Base-by-base conservation (phyloP, 2,329 filamentous ascomycete genomes). In the Hymenotorrendiella dingleyae region DNA sequence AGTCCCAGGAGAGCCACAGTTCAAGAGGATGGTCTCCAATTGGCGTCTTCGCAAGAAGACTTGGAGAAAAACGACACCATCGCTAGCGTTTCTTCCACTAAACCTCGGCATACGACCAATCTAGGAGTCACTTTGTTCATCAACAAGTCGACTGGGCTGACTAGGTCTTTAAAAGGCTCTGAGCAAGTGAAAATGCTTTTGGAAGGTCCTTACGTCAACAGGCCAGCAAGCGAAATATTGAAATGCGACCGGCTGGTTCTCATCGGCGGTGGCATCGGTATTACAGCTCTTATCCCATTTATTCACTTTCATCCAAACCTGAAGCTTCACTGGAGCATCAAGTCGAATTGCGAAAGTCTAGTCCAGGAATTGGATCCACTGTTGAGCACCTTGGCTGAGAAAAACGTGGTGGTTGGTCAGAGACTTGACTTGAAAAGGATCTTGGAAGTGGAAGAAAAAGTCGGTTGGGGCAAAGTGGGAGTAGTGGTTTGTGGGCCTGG, bases 181-280 rank as follows among this genome's bases (percentile, higher is more conserved):
- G 38, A 41, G 6, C 52, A 46, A 1, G 46, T 70, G 0, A 55
- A 63, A 10, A 64, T 63, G 4, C 57, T 70, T 1, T 44, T 70
- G 8, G 68, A 70, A 26, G 64, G 64, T 5, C 60, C 64, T 1
- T 69, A 71, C 54, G 49, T 54, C 16, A 57, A 60, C 48, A 61
- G 54, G 42, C 52, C 54, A 2, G 55, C 53, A 10, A 23, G 33
- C 0, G 43, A 48, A 5, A 44, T 67, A 5, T 54, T 63, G 1
- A 46, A 33, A 1, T 62, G 58, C 37, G 64, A 67, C 43, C 51
- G 59, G 1, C 40, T 73, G 2, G 45, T 74, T 7, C 62, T 68
- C 35, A 62, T 74, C 28, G 66, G 58, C 2, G 71, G 72, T 14
- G 71, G 70, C 7, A 67, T 73, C 21, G 70, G 71, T 32, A 69